Evolutionary conservation across 805 yeast species (phyloP), one percentile per base, ranked within the genome.

Genomic region (Saturnispora halmiae): DNA sequence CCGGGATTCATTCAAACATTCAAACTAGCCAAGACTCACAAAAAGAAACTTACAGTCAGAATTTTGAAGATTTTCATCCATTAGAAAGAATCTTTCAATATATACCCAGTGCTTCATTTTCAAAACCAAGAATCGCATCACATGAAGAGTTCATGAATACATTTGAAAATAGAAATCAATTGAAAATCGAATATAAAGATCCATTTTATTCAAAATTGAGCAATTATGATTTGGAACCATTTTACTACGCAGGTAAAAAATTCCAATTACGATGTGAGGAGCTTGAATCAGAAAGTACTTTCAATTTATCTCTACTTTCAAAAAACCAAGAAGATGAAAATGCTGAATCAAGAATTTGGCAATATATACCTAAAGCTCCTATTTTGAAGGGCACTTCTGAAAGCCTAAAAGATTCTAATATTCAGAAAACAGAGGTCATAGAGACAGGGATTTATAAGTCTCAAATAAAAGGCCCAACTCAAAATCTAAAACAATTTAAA

Each of bases 241-340:
- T 80, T 41, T 58, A 73, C 1, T 79, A 75, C 58, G 88, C 88
- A 1, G 88, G 87, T 5, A 75, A 69, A 45, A 74, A 71, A 47
- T 76, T 77, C 46, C 61, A 59, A 1, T 58, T 82, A 1, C 56
- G 59, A 10, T 70, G 77, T 0, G 18, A 15, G n/a, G 50, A 45
- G 21, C 50, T 56, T 3, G 63, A 70, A 40, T 42, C 55, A 14
- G 51, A 14, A 14, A 31, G 14, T 18, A n/a, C 15, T 13, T 30
- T 36, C n/a, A 31, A 35, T 24, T 15, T 35, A 16, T 20, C 18
- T 19, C 13, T 36, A 4, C 18, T 26, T 7, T n/a, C 20, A 2
- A 11, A 40, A 1, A 25, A n/a, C 3, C 28, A 42, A 18, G 21
- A 24, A 6, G 36, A 33, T 13, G 29, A 18, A 3, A 26, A 30